Evolutionary conservation across 106 monocot genomes (phyloP).

Genomic region (Dioscorea dumetorum): DNA sequence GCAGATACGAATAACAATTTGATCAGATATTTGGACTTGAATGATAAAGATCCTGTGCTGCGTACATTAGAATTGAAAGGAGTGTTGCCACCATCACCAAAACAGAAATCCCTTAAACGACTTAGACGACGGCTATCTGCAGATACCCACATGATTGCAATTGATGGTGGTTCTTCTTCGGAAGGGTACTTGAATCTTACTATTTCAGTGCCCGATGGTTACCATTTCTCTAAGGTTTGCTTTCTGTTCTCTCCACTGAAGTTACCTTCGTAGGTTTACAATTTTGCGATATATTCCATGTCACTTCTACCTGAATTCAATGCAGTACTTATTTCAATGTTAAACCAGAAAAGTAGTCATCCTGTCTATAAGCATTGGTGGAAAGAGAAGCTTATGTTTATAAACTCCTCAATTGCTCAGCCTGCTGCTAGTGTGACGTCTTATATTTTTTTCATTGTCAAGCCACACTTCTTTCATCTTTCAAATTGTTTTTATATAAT

Average conservation of each 20-base stretch:
- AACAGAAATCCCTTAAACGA: constrained; percentile 52
- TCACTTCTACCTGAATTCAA: background rate
- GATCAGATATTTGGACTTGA: constrained; percentile 77
- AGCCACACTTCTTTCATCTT: no score
- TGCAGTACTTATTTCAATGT: no score
- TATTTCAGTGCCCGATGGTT: constrained; percentile 71
- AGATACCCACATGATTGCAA: constrained; percentile 53
- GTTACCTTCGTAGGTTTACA: no score
- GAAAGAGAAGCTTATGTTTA: no score
- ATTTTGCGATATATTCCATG: no score
- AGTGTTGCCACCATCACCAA: constrained; percentile 54
- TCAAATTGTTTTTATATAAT: no score
- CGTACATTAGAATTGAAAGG: constrained; percentile 76
- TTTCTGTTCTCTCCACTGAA: background rate
- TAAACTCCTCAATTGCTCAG: no score
- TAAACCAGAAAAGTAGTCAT: no score
- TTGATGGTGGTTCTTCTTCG: constrained; percentile 56
- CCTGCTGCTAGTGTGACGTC: no score
- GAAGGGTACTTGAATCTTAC: constrained; percentile 53
- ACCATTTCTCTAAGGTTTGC: constrained; percentile 92
- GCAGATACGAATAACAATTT: constrained; percentile 89
- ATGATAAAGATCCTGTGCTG: constrained; percentile 41
- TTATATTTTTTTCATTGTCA: no score
- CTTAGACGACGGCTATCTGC: constrained; percentile 57
- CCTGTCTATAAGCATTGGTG: no score